Evolutionary conservation across 257 asterid species (phyloP), one percentile per base, ranked within the genome.

Genomic region (Penstemon davidsonii): DNA sequence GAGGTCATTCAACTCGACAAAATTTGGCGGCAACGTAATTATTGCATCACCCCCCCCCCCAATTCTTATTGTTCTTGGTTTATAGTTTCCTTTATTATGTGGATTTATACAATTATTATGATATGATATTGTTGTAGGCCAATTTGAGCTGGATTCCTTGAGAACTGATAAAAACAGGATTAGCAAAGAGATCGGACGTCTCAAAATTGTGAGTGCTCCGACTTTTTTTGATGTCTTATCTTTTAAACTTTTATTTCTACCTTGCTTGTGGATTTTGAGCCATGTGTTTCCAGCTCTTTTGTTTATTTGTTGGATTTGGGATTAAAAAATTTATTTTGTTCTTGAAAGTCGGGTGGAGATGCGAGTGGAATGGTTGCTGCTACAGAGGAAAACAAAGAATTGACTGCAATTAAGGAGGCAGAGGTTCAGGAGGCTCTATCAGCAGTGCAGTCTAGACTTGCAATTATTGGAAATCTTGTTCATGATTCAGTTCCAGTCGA

Each of bases 401-500:
- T 66, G 64, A 87, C 81, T 51, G 81, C 77, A 66, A 71, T 72
- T 69, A 90, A 90, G 72, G 95, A 83, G 66, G 80, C 72, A 43
- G 99, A 88, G 79, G 99, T 88, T 69, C 87, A 90, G 79, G 95
- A 83, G 72, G 95, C 96, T 67, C 82, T 82, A 46, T 76, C 79
- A 3, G 87, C 87, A 64, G 46, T 93, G 65, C 85, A 93, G 72
- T 74, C 86, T 45, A 88, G 71, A 78, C 63, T 88, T 69, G 82
- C 73, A 54, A 45, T 40, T 50, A 88, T 93, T 79, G 99, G 99
- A 68, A 93, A 90, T 64, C 89, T 93, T 52, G 99, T 93, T 57
- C 99, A 93, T 68, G 97, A 93, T 76, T 83, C 99, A 46, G 99
- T 93, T 40, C 99, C 99, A 8, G 71, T 90, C 43, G 75, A 79